Evolutionary conservation across 192 early-diverging fungal species (phyloP), one percentile per base, ranked within the genome.

Genomic region (Geranomyces variabilis): DNA sequence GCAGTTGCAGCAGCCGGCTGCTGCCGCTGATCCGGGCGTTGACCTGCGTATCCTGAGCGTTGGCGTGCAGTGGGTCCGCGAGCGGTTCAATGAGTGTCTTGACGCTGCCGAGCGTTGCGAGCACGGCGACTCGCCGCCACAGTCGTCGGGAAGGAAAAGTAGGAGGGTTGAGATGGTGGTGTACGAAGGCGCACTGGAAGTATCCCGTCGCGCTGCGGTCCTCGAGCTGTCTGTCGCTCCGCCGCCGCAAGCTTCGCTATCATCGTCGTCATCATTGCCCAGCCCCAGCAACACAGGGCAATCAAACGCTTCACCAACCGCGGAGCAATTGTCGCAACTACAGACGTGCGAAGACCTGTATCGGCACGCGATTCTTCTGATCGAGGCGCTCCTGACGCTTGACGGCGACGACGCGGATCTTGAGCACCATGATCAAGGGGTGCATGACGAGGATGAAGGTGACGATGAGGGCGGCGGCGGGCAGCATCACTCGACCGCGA

Each of bases 1-100:
- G 36, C 36, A 41, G 10, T 41, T 41, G 36, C 36, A 41, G 36
- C 36, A 41, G 36, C 36, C 36, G 36, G 36, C 36, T 41, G 36
- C 36, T 10, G 36, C 36, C 36, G 36, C 36, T 41, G 24, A 6
- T 15, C 51, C 51, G 24, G 58, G 21, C 17, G 71, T 75, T 41
- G 71, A 79, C 66, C 33, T 77, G 71, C 46, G 70, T 51, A 63
- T 70, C 26, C 66, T 87, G 55, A 91, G 89, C 64, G 73, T 74
- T 22, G 87, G 81, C 0, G 94, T 97, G 10, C 91, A 95, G 70
- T 97, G 93, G 93, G 91, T 96, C 62, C 89, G 93, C 24, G 87
- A 86, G 57, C 87, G 90, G 65, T 98, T 95, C 74, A 96, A 98
- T 79, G 91, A 91, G 57, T 96, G 93, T 58, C 71, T 96, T 12